A percentile compares a stretch with the other conserved stretches of the same genome.
Conservation (phyloP, 108 stramenopile genomes). For the Skeletonema menzelii region DNA sequence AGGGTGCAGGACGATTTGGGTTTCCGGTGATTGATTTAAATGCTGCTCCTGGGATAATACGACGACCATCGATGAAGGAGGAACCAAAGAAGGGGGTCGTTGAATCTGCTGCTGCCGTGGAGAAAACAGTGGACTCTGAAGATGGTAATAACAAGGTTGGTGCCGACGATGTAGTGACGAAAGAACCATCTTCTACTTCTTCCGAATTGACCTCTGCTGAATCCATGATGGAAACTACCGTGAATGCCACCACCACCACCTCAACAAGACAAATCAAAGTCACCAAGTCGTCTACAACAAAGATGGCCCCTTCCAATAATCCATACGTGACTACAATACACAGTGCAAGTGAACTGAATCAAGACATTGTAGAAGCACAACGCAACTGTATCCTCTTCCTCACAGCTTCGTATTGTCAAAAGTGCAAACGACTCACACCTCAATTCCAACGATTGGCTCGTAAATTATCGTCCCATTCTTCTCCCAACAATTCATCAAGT, state of each 20-base stretch:
- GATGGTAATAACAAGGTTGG: background rate
- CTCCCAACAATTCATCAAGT: background rate
- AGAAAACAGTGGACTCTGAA: background rate
- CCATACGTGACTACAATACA: constrained; percentile 50
- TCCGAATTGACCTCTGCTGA: background rate
- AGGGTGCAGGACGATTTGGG: constrained; percentile 61
- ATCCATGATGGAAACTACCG: background rate
- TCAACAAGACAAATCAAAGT: constrained; percentile 11
- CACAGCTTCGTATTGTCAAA: constrained; percentile 67
- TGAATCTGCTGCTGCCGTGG: background rate
- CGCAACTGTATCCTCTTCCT: constrained; percentile 61
- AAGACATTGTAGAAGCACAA: constrained; percentile 40
- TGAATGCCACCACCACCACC: background rate
- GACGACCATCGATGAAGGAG: constrained; percentile 26
- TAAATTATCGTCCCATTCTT: constrained; percentile 28
- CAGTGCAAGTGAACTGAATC: constrained; percentile 46
- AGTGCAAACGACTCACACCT: constrained; percentile 56
- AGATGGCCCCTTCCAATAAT: constrained; percentile 22
- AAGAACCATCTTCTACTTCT: background rate
- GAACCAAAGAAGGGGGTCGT: constrained; percentile 2
- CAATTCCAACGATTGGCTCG: constrained; percentile 62
- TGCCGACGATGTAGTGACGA: background rate
- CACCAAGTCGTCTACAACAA: constrained; percentile 3
- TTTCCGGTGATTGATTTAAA: constrained; percentile 54
- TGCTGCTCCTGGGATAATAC: background rate